Base-by-base conservation (phyloP, 495 filamentous ascomycete genomes). In the Thermochaetoides thermophila region DNA sequence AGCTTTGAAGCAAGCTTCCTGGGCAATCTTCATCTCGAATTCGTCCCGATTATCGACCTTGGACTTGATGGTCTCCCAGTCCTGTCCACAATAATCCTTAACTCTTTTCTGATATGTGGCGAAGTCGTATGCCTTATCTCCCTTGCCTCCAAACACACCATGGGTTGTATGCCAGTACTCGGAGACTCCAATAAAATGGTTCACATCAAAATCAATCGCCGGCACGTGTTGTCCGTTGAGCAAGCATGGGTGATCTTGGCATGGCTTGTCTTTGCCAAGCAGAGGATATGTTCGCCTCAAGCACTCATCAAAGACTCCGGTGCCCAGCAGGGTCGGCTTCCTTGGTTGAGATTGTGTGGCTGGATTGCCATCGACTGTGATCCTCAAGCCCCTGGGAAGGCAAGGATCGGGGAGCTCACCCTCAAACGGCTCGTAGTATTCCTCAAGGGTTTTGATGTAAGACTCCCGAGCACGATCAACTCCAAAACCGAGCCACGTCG, bases 161-260 rank as follows among this genome's bases (percentile, higher is more conserved):
- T 95, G 87, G 0, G 89, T 99, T 0, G 87, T 94, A 57, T 99
- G 89, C 89, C 89, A 99, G 50, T 92, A 99, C 50, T 99, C 89
- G 12, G 85, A 94, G 34, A 99, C 87, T 6, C 89, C 89, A 17
- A 99, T 77, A 47, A 99, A 99, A 50, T 96, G 89, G 40, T 99
- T 99, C 24, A 99, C 76, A 32, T 89, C 78, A 49, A 96, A 99
- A 53, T 99, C 89, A 34, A 99, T 95, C 1, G 87, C 84, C 1
- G 89, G 89, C 2, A 85, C 83, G 48, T 96, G 85, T 29, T 84
- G 69, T 0, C 91, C 82, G 39, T 89, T 76, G 14, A 99, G 60
- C 22, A 99, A 60, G 53, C 89, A 99, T 0, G 89, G 91, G 11
- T 72, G 49, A 48, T 96, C 81, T 3, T 67, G 52, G 49, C 89